Conservation (phyloP, 208 protist genomes). For the Giardia muris region DNA sequence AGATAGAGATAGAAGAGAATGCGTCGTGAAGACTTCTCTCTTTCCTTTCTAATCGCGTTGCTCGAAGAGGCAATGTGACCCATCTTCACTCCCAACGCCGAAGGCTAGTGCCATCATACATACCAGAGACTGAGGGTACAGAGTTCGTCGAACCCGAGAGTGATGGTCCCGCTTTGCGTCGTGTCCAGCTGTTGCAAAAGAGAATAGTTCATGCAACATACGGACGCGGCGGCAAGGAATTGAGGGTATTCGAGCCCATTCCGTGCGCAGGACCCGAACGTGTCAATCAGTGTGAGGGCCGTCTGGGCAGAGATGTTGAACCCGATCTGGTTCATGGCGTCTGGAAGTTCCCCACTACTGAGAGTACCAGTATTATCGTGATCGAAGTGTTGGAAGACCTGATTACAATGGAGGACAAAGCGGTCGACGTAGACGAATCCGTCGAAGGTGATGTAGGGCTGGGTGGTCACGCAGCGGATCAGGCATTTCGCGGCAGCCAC, state of each 20-base stretch:
- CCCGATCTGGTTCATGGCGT: not conserved
- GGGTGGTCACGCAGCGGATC: not conserved
- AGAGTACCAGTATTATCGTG: not conserved
- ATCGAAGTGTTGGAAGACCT: not conserved
- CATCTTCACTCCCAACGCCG: too few relatives aligned
- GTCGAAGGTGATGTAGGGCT: not conserved
- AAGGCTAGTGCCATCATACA: too few relatives aligned
- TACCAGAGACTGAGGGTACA: not conserved
- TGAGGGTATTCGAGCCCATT: not conserved
- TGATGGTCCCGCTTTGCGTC: not conserved
- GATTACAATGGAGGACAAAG: not conserved
- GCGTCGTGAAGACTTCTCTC: too few relatives aligned
- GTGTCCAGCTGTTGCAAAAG: not conserved
- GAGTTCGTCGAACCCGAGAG: not conserved
- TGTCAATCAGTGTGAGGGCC: not conserved
- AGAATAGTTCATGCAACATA: not conserved
- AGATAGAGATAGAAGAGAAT: too few relatives aligned
- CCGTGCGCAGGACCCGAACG: not conserved
- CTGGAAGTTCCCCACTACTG: not conserved
- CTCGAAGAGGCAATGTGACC: too few relatives aligned
- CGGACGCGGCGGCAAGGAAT: not conserved
- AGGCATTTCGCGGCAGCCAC: not conserved
- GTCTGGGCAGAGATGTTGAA: not conserved
- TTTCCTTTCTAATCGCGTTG: too few relatives aligned
- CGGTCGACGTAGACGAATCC: constrained; percentile 6